Evolutionary conservation across 2,329 filamentous ascomycete species (phyloP).

Genomic region (Colletotrichum agaves): DNA sequence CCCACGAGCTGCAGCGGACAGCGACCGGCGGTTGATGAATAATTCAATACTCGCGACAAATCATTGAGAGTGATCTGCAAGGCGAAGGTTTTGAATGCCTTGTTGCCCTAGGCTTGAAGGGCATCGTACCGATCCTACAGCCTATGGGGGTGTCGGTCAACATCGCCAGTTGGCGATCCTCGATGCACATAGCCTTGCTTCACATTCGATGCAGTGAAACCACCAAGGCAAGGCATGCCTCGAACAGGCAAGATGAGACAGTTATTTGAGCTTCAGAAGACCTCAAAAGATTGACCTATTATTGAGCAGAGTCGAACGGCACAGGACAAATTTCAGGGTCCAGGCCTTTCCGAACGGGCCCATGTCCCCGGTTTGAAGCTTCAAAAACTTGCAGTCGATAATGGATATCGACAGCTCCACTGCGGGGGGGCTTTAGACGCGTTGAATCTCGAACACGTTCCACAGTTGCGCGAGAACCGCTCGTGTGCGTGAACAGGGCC

Average conservation of each 20-base stretch:
- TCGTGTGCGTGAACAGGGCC: conserved; percentile 4
- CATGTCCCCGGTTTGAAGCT: conserved; percentile 29
- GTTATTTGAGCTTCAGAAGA: neutral
- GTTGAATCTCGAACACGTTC: conserved; percentile 19
- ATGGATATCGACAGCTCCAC: conserved; percentile 32
- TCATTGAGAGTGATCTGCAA: conserved; percentile 3
- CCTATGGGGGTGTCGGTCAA: neutral
- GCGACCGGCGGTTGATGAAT: conserved; percentile 31
- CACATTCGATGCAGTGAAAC: neutral
- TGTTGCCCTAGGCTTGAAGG: conserved; percentile 4
- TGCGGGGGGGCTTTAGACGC: conserved; percentile 28
- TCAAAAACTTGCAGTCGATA: conserved; percentile 27
- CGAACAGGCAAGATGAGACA: neutral
- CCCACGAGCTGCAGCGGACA: conserved; percentile 31
- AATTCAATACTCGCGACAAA: conserved; percentile 4
- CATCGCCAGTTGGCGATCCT: neutral
- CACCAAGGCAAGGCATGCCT: neutral
- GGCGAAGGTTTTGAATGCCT: conserved; percentile 3
- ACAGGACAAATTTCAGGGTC: conserved; percentile 20
- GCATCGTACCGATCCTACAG: neutral
- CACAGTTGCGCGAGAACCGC: conserved; percentile 18
- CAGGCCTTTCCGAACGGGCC: conserved; percentile 23
- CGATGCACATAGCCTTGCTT: neutral
- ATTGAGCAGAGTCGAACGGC: neutral
- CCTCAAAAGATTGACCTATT: neutral